These are phyloP conservation scores for Trametes polyzona DNA, from an alignment of 1,284 basidiomycete genomes.

Conservation along the genomic window DNA sequence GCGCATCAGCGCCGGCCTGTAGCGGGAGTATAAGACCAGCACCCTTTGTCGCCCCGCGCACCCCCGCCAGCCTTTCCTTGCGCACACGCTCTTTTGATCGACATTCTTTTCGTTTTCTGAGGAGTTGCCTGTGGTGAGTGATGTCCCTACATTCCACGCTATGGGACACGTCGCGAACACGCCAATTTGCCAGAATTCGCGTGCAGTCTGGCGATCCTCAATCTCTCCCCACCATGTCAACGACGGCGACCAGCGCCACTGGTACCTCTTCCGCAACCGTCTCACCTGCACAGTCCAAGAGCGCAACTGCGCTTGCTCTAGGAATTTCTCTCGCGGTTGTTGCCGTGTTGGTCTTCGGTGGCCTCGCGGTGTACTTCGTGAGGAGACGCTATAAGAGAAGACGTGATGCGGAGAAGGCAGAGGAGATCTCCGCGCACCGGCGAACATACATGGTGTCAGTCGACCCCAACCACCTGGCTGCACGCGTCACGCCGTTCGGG, in stretches of 20 bases:
- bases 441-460: conserved; percentile 27
- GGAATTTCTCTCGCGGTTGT: conserved; percentile 29
- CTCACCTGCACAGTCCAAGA: conserved; percentile 14
- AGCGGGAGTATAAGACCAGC: conserved; percentile 9
- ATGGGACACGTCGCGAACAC: not conserved
- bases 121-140: conserved; percentile 8
- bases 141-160: too few species aligned
- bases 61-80: conserved; percentile 13
- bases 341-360: conserved; percentile 22
- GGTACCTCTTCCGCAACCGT: not conserved
- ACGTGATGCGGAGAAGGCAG: conserved; percentile 7
- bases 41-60: not conserved
- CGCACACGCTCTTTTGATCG: conserved; percentile 16
- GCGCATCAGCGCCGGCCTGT: conserved; percentile 18
- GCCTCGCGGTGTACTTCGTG: conserved; percentile 22
- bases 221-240: conserved; percentile 17
- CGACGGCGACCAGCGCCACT: conserved; percentile 6
- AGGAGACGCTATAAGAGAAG: conserved; percentile 16
- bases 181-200: not conserved
- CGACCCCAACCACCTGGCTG: conserved; percentile 30
- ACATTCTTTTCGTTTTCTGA: not conserved
- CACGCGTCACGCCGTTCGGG: conserved; percentile 32
- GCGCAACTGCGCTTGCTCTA: conserved; percentile 24
- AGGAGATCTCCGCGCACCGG: conserved; percentile 20
- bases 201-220: conserved; percentile 10